Evolutionary conservation across 306 rosid genomes (phyloP), one percentile per base, ranked within the genome.

Genomic region (Rubus idaeus): DNA sequence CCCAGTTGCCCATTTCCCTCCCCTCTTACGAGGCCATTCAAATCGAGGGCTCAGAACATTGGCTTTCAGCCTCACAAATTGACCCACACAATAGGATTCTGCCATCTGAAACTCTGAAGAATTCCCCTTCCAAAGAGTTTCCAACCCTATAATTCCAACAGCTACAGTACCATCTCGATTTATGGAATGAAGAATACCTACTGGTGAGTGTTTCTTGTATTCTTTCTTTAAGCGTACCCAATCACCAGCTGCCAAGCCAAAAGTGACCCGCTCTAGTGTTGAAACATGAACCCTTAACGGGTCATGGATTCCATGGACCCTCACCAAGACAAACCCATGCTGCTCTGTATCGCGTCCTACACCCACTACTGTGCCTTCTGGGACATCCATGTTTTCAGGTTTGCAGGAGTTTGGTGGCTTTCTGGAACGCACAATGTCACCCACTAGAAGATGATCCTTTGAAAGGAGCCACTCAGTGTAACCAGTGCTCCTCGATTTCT

Each of bases 341-440:
- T 71, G 79, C 71, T 85, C 97, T 5, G 88, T 56, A 45, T 84
- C 86, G 8, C 75, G 83, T 12, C 92, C 96, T 62, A 92, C 72
- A 58, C 98, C 93, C 70, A 90, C 95, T 55, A 94, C 83, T 57
- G 79, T 89, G 90, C 95, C 98, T 71, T 88, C 98, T 2, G 96
- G 91, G 73, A 94, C 86, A 56, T 84, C 79, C 96, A 89, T 94
- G 85, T 77, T 92, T 80, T 86, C 92, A 56, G 86, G 78, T 75
- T 81, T 92, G 83, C 89, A 84, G 8, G 90, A 84, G 79, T 90
- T 90, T 77, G 85, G 74, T 70, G 86, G 83, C 85, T 92, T 94
- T 81, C 98, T 89, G 17, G 97, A 92, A 60, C 95, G 90, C 73
- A 94, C 98, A 53, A 8, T 55, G 87, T 94, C 98, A 18, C 90